Base-by-base conservation (phyloP, 2,329 filamentous ascomycete species). In the Rhynchosporium secalis region DNA sequence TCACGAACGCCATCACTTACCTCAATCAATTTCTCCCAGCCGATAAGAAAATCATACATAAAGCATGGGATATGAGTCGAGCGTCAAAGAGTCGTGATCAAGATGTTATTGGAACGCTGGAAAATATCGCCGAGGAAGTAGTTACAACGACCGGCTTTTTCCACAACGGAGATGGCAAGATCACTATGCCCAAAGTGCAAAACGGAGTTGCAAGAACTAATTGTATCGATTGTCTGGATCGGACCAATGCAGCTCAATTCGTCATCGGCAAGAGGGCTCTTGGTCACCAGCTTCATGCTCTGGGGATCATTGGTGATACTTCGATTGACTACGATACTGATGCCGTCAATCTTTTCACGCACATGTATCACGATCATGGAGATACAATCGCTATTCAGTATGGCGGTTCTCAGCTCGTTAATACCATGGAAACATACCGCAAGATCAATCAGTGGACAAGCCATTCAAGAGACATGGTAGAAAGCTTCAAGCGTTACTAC, bases 401-500 rank as follows among this genome's bases (percentile, higher is more conserved):
- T 70, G 95, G 95, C 61, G 95, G 95, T 9, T 98, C 93, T 2
- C 95, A 99, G 75, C 83, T 99, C 0, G 95, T 99, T 70, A 99
- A 99, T 74, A 99, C 95, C 0, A 98, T 99, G 93, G 93, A 96
- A 68, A 99, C 95, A 4, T 99, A 99, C 75, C 90, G 95, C 62
- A 98, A 98, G 77, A 96, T 97, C 75, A 98, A 98, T 69, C 94
- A 98, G 75, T 99, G 95, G 95, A 96, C 92, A 29, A 96, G 92
- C 70, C 92, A 96, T 75, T 97, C 94, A 2, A 85, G 95, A 68
- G 95, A 99, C 75, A 98, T 99, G 94, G 93, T 99, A 28, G 95
- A 99, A 77, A 96, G 92, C 75, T 97, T 99, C 80, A 99, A 98
- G 76, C 86, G 95, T 33, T 99, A 98, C 75, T 99, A 99, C 76